Conservation (phyloP, 2,329 filamentous ascomycete genomes). For the Blastomyces parvus region DNA sequence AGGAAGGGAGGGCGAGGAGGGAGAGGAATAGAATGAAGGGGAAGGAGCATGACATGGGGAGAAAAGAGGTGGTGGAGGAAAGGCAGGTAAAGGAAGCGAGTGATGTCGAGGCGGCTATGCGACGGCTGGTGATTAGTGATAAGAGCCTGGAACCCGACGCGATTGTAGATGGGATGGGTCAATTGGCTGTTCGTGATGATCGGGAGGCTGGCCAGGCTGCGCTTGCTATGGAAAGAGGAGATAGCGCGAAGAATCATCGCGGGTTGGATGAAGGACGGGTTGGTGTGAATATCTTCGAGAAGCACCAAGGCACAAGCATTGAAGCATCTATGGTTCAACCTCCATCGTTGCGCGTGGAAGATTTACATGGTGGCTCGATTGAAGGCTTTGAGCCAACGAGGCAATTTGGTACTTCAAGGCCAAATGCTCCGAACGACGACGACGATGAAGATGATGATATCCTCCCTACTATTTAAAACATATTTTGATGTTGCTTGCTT, state of each 20-base stretch:
- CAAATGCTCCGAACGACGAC: slow-evolving; percentile 37
- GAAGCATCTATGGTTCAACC: slow-evolving; percentile 18
- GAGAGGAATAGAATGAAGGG: slow-evolving; percentile 9
- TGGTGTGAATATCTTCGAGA: slow-evolving; percentile 28
- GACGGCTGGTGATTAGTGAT: slow-evolving; percentile 17
- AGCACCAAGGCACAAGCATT: slow-evolving; percentile 14
- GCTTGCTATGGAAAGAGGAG: slow-evolving; percentile 12
- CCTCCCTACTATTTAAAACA: slow-evolving; percentile 29
- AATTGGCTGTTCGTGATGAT: slow-evolving; percentile 22
- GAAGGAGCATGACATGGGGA: slow-evolving; percentile 5
- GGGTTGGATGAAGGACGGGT: slow-evolving; percentile 24
- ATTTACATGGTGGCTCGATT: slow-evolving; percentile 32
- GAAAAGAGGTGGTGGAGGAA: slow-evolving; percentile 11
- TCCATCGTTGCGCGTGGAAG: slow-evolving; percentile 27
- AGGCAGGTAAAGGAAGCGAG: slow-evolving; percentile 8
- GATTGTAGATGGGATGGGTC: slow-evolving; percentile 20
- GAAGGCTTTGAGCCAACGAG: slow-evolving; percentile 33
- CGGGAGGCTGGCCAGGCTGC: neutral
- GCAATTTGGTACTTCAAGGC: slow-evolving; percentile 20
- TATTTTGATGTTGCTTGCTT: slow-evolving; percentile 13
- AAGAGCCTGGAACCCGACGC: slow-evolving; percentile 10
- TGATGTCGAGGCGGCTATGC: slow-evolving; percentile 23
- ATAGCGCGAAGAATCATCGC: slow-evolving; percentile 20
- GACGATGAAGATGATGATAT: slow-evolving; percentile 46
- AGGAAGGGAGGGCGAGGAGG: slow-evolving; percentile 45